Conservation (phyloP, 371 early-diverging fungal species). For the Mortierella sp. region DNA sequence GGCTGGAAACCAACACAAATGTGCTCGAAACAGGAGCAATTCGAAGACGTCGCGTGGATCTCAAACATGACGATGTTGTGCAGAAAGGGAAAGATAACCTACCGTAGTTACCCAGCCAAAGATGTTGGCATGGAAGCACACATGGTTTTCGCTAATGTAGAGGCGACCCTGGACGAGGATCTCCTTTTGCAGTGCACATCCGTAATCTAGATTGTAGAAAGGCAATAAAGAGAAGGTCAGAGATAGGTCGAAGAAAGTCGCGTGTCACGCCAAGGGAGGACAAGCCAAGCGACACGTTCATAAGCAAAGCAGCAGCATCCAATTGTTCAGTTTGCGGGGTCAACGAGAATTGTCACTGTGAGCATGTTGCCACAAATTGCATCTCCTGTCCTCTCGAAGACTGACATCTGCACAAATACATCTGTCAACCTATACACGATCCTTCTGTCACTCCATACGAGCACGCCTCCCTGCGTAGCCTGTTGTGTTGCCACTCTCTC, state of each 20-base stretch:
- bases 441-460: neutral
- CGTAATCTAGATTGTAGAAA: slow-evolving; percentile 73
- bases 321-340: neutral
- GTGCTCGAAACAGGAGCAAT: neutral
- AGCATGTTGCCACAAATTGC: neutral
- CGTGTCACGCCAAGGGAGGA: neutral
- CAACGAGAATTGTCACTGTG: neutral
- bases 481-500: neutral
- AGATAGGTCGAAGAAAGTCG: neutral
- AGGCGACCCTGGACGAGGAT: slow-evolving; percentile 93
- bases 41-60: neutral
- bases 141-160: slow-evolving; percentile 87
- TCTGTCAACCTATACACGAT: neutral
- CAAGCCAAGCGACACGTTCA: neutral
- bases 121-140: slow-evolving; percentile 96
- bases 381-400: neutral
- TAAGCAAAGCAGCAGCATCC: too few relatives aligned
- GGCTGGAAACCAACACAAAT: neutral
- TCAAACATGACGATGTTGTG: neutral
- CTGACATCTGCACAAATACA: neutral
- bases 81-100: slow-evolving; percentile 21
- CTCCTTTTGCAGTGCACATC: slow-evolving; percentile 93
- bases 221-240: neutral
- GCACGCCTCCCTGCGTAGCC: too few relatives aligned
- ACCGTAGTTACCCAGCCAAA: slow-evolving; percentile 95